These are phyloP conservation scores for Chlamydomonas eustigma DNA, from an alignment of 139 green algal genomes.

Conservation along the genomic window DNA sequence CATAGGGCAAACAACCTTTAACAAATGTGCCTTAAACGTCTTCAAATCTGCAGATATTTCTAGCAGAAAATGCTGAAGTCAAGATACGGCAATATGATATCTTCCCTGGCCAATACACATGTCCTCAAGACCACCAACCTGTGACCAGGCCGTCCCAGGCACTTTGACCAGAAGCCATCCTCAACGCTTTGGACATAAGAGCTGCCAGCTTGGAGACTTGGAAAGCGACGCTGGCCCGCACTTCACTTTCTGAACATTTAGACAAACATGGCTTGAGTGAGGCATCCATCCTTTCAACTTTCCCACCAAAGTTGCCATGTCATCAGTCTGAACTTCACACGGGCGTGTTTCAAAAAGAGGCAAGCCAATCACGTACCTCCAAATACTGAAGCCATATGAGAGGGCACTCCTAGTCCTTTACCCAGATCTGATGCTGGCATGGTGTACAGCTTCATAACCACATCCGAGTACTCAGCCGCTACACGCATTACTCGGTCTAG, in stretches of 20 bases:
- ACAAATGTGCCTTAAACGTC: too few species aligned
- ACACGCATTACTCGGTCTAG: conserved; percentile 80
- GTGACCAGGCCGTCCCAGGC: conserved; percentile 86
- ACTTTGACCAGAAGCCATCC: conserved; percentile 39
- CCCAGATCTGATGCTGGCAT: conserved; percentile 53
- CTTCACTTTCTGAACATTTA: conserved; percentile 73
- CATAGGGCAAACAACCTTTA: too few species aligned
- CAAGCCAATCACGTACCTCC: too few species aligned
- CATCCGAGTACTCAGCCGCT: conserved; percentile 67
- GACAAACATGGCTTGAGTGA: too few species aligned
- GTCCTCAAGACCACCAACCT: conserved; percentile 24
- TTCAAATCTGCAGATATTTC: too few species aligned
- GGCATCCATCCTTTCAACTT: too few species aligned
- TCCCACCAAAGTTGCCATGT: too few species aligned
- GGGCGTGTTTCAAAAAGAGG: too few species aligned
- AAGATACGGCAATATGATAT: not conserved
- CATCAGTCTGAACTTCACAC: too few species aligned
- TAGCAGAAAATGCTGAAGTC: not conserved
- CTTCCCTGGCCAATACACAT: not conserved
- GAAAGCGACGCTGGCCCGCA: conserved; percentile 86
- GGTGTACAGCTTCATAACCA: conserved; percentile 57
- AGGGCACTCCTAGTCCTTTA: conserved; percentile 64
- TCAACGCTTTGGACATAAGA: conserved; percentile 51
- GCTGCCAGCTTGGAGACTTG: conserved; percentile 78
- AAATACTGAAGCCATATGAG: conserved; percentile 61